Conservation (phyloP, 306 rosid genomes). For the Malus sylvestris region DNA sequence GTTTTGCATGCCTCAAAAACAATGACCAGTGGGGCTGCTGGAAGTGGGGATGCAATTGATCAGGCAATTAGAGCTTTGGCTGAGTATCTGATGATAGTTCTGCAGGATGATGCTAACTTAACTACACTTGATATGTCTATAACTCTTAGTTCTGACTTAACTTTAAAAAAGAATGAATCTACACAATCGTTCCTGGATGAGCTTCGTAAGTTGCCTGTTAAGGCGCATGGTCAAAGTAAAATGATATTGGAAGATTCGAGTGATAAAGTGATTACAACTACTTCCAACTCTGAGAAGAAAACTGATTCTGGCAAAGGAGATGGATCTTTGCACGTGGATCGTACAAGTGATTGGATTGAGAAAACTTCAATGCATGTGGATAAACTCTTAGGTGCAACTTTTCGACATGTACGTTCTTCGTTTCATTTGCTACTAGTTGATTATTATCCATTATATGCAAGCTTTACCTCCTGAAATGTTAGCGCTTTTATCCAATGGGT, state of each 20-base stretch:
- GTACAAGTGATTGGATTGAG: constrained; percentile 77
- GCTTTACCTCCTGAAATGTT: constrained; percentile 1
- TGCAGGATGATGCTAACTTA: constrained; percentile 59
- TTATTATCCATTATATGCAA: not conserved
- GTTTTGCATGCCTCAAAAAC: constrained; percentile 69
- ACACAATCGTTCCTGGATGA: constrained; percentile 55
- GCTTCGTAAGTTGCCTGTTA: constrained; percentile 64
- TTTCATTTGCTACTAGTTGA: constrained; percentile 6
- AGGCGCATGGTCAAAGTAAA: constrained; percentile 34
- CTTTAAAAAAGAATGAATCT: constrained; percentile 30
- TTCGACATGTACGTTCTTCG: constrained; percentile 66
- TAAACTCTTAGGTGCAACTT: constrained; percentile 60
- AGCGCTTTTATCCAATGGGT: not conserved
- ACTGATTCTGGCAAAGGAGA: constrained; percentile 30
- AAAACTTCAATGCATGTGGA: constrained; percentile 56
- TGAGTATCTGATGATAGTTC: constrained; percentile 87
- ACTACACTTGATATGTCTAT: constrained; percentile 25
- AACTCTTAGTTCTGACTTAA: constrained; percentile 26
- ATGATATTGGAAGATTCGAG: constrained; percentile 30
- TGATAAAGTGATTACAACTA: constrained; percentile 23
- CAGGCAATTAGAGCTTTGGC: constrained; percentile 80
- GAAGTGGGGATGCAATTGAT: constrained; percentile 65
- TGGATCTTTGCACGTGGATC: constrained; percentile 60
- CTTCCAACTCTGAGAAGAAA: constrained; percentile 33
- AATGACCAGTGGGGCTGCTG: constrained; percentile 85